Evolutionary conservation across 2,329 filamentous ascomycete species (phyloP), one percentile per base, ranked within the genome.

Genomic region (Pseudogymnoascus sp.): DNA sequence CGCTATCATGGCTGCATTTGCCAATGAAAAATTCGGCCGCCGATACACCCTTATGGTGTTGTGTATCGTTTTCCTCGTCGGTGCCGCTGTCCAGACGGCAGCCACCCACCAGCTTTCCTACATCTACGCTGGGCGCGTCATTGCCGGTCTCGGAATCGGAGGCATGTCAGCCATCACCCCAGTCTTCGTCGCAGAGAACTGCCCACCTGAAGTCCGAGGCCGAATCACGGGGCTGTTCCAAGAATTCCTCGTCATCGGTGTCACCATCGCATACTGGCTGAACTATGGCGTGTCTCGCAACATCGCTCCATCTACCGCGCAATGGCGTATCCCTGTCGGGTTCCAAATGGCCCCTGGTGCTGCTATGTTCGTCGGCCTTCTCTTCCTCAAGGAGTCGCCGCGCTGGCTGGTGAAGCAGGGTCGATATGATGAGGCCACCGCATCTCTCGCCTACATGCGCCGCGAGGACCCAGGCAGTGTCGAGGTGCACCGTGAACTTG

Each of bases 391-490:
- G 61, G 88, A 91, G 72, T 89, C 87, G 0, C 88, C 89, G 0
- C 84, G 89, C 17, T 91, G 82, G 77, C 81, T 91, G 5, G 78
- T 90, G 74, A 90, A 89, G 73, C 76, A 83, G 64, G 84, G 84
- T 35, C 80, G 83, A 26, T 72, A 81, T 7, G 85, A 88, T 64
- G 71, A 86, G 70, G 88, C 86, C 6, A 76, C 80, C 15, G 67
- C 74, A 2, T 79, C 77, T 62, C 80, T 91, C 67, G 77, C 80
- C 0, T 78, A 77, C 19, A 77, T 91, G 17, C 86, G 88, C 42
- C 75, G 84, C 26, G 81, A 89, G 29, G 70, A 84, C 81, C 87
- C 62, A 78, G 87, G 70, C 78, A 83, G 17, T 88, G 88, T 69
- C 15, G 69, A 71, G 7, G 76, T 91, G 9, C 69, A 82, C 0